phyloP scores from a whole-genome alignment of 2,329 filamentous ascomycete species.

The Fonsecaea erecta region DNA sequence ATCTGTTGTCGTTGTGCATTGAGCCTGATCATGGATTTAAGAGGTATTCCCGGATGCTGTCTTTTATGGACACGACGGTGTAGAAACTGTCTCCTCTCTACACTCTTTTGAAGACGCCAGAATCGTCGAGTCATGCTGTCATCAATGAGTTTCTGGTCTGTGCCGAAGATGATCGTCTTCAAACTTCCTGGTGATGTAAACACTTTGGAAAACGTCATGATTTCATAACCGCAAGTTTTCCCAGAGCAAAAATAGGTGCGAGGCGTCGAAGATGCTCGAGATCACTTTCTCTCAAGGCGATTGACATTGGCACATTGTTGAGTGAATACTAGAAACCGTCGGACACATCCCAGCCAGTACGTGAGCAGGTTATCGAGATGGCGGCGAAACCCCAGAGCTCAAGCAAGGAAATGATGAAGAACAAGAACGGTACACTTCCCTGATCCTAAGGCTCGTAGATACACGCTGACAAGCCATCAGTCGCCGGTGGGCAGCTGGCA shows the following conservation, averaged over 20 bases:
- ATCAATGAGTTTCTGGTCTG: background rate
- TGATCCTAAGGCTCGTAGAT: background rate
- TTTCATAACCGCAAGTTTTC: constrained; percentile 1
- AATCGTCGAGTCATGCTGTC: background rate
- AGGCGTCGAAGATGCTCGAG: background rate
- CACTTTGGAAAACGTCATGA: constrained; percentile 14
- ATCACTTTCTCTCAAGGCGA: background rate
- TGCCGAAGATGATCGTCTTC: background rate
- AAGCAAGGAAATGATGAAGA: constrained; percentile 35
- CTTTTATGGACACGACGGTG: background rate
- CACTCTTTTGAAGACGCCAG: background rate
- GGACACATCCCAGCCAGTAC: background rate
- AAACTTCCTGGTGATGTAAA: constrained; percentile 14
- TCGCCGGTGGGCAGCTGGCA: constrained; percentile 63
- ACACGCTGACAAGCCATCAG: constrained; percentile 36
- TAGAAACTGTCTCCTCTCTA: background rate
- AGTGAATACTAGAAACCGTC: background rate
- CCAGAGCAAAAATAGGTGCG: constrained; percentile 4
- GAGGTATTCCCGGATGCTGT: background rate
- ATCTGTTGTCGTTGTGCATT: background rate
- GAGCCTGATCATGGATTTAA: background rate
- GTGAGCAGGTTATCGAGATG: constrained; percentile 9
- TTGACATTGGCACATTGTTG: background rate
- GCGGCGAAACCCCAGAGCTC: constrained; percentile 21
- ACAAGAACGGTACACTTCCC: constrained; percentile 33